These are phyloP conservation scores for Diaporthe capsici DNA, from an alignment of 2,329 filamentous ascomycete species.

Conservation along the genomic window DNA sequence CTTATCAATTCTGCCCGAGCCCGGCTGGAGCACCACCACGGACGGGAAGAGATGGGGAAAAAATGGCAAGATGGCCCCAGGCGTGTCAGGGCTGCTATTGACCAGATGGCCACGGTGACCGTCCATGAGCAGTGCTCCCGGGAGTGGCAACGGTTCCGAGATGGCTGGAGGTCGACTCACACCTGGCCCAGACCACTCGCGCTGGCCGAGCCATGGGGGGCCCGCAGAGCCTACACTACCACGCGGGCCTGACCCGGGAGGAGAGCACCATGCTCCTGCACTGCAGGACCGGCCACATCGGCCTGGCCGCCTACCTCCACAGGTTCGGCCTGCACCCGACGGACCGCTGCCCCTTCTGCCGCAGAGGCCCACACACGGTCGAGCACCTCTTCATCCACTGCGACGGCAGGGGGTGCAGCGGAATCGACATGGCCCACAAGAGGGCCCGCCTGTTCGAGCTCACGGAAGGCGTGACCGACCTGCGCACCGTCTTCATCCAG, in stretches of 20 bases:
- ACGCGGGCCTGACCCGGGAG: neutral
- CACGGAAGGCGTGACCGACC: neutral
- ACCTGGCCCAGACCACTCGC: neutral
- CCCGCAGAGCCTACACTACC: neutral
- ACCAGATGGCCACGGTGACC: neutral
- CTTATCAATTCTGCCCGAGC: neutral
- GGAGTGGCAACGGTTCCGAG: neutral
- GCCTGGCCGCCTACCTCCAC: neutral
- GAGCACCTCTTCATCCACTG: constrained; percentile 20
- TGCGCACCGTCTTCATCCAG: neutral
- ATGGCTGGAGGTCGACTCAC: neutral
- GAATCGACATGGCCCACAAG: neutral
- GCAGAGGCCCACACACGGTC: neutral
- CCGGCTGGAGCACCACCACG: neutral
- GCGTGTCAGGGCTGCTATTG: neutral
- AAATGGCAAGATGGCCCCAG: neutral
- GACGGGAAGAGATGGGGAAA: neutral
- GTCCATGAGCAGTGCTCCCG: neutral
- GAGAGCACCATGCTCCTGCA: constrained; percentile 10
- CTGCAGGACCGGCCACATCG: constrained; percentile 12
- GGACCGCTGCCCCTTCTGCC: neutral
- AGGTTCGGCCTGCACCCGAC: neutral
- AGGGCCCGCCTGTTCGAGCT: neutral
- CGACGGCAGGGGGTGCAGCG: neutral
- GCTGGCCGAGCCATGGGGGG: neutral